Conservation (phyloP, 805 yeast genomes). For the Jamesozyma piceae region DNA sequence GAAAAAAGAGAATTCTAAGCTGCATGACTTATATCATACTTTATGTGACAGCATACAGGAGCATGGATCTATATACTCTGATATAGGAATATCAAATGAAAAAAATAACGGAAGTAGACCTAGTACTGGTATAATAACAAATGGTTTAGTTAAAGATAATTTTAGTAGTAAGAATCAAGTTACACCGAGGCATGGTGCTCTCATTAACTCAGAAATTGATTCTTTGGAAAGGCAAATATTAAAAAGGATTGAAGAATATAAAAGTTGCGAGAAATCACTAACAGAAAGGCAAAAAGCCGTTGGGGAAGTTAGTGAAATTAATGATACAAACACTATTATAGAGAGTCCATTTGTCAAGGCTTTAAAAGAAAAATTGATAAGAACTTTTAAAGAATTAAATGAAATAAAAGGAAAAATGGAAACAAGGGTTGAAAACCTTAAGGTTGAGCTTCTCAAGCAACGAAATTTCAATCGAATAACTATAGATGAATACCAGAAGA, state of each 20-base stretch:
- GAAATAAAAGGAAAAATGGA: slow-evolving; percentile 3
- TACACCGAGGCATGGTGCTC: background rate
- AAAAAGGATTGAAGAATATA: slow-evolving; percentile 5
- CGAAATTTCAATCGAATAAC: background rate
- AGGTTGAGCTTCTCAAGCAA: slow-evolving; percentile 1
- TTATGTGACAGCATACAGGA: slow-evolving; percentile 1
- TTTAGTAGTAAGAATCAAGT: background rate
- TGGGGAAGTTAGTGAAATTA: slow-evolving; percentile 1
- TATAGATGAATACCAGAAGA: slow-evolving; percentile 1
- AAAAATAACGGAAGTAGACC: background rate
- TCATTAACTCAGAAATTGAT: slow-evolving; percentile 1
- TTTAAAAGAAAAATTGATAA: slow-evolving; percentile 6
- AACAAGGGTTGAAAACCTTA: slow-evolving; percentile 8
- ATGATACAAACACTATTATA: background rate
- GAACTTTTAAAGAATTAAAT: slow-evolving; percentile 5
- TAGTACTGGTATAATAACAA: background rate
- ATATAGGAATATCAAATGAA: background rate
- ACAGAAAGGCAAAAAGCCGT: background rate
- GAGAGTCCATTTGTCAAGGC: slow-evolving; percentile 11
- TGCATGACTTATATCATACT: slow-evolving; percentile 1
- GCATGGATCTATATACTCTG: background rate
- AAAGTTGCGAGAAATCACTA: background rate
- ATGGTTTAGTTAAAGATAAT: background rate
- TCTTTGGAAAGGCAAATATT: slow-evolving; percentile 6
- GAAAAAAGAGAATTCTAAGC: background rate